Base-by-base conservation (phyloP, 768 basidiomycete species). In the Russula griseocarnosa region DNA sequence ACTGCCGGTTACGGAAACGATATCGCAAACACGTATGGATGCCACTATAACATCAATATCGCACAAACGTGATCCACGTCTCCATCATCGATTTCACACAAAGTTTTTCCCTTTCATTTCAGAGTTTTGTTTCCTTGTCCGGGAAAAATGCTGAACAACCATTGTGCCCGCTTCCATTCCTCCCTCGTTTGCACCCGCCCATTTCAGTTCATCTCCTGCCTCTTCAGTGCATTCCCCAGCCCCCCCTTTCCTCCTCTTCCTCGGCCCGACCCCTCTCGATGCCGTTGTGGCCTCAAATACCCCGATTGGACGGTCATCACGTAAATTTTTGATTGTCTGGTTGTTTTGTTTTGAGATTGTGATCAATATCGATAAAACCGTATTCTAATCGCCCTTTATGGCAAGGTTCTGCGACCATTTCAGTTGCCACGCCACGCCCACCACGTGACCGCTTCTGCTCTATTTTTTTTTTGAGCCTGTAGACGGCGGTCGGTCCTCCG, bases 381-480 rank as follows among this genome's bases (percentile, higher is more conserved):
- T 46, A 40, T 26, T 26, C 16, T 16, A 16, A 40, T 18, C 38
- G 1, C 16, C 38, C 36, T 14, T 38, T 38, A 38, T 38, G 5
- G 14, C 30, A 24, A 50, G 42, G 40, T 59, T 64, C 58, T 59
- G 47, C 58, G 40, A 56, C 53, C 47, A 36, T 56, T 56, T 60
- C 46, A 44, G 64, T 65, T 65, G 64, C 64, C 6, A 65, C 56
- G 64, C 64, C 34, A 47, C 28, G 26, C 47, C 18, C 55, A 24
- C 63, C 59, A 55, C 59, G 54, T 61, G 53, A 55, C 20, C 13
- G 24, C 24, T 24, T 38, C 16, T 53, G 0, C 3, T 26, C 16
- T 22, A 3, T 4, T 26, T 26, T 11, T 14, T 16, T 24, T 11
- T 14, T 16, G 13, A 14, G 13, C 8, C n/a, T 8, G 7, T n/a